Conservation (phyloP, 2,329 filamentous ascomycete species). For the Calycina herbarum region DNA sequence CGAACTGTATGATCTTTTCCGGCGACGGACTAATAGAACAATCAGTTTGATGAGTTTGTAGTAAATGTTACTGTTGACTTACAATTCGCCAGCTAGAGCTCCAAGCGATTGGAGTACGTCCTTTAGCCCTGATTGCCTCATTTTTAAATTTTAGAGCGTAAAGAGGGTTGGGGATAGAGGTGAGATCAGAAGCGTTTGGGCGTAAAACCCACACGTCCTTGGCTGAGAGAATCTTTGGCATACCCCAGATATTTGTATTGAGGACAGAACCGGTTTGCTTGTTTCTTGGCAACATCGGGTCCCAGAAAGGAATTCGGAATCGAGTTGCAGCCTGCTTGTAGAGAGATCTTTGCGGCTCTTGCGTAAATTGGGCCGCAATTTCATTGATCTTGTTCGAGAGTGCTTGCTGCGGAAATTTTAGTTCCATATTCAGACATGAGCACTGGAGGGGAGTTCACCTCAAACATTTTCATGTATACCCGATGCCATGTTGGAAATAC, state of each 20-base stretch:
- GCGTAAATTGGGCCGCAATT: constrained; percentile 4
- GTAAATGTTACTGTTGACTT: neutral
- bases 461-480: constrained; percentile 10
- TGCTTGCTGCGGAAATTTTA: neutral
- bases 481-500: constrained; percentile 13
- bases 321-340: constrained; percentile 6
- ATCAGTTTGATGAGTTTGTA: neutral
- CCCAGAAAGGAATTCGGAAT: constrained; percentile 12
- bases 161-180: neutral
- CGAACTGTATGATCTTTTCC: neutral
- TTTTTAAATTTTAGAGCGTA: neutral
- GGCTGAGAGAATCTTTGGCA: neutral
- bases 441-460: neutral
- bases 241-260: neutral
- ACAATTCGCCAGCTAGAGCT: neutral
- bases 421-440: neutral
- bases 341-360: neutral
- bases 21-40: neutral
- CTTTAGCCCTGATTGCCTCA: neutral
- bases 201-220: neutral
- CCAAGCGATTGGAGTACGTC: neutral
- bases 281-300: constrained; percentile 3
- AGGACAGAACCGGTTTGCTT: neutral
- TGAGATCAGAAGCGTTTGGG: neutral
- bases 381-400: constrained; percentile 2